Base-by-base conservation (phyloP, 768 basidiomycete genomes). In the Tylopilus plumbeoviolaceoides region DNA sequence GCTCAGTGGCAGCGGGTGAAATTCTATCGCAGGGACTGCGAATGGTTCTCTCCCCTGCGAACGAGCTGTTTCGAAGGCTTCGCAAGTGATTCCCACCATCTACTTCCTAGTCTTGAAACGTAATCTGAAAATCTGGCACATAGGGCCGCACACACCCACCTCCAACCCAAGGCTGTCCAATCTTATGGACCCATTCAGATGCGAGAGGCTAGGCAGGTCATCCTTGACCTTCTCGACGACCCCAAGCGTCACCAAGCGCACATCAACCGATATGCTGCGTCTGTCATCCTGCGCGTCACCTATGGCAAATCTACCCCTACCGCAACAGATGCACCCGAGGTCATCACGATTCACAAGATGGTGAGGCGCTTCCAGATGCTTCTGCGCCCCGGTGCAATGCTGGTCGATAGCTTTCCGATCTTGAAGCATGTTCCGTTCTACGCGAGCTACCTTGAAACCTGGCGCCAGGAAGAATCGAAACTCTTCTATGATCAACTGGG, bases 31-130 rank as follows among this genome's bases (percentile, higher is more conserved):
- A 81, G 3, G 83, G 82, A 0, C 78, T 85, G 72, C 69, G 83
- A 0, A 73, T 80, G 53, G 61, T 85, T 46, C 70, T 84, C 8
- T 80, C 78, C 3, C 76, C 77, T 0, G 78, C 78, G 3, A 83
- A 82, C 2, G 82, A 83, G 25, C 71, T 77, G 40, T 81, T 84
- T 61, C 80, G 81, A 64, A 82, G 78, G 65, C 77, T 84, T 70
- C 74, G 83, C 51, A 78, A 75, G 82, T 82, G 66, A 63, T 11
- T 35, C 20, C 4, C 15, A 9, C 15, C 21, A 5, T 48, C 30
- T 5, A 15, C 21, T 54, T 20, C 15, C n/a, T 20, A n/a, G 18
- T 7, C 14, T 25, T 10, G 21, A 33, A 17, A 47, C 23, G 15
- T 61, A 11, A 56, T 23, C 21, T 3, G 5, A 28, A 31, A 21